Percentiles rank a stretch among this genome's conserved stretches.
Evolutionary conservation across 1,284 basidiomycete genomes (phyloP).

Genomic region (Athelia sp.): DNA sequence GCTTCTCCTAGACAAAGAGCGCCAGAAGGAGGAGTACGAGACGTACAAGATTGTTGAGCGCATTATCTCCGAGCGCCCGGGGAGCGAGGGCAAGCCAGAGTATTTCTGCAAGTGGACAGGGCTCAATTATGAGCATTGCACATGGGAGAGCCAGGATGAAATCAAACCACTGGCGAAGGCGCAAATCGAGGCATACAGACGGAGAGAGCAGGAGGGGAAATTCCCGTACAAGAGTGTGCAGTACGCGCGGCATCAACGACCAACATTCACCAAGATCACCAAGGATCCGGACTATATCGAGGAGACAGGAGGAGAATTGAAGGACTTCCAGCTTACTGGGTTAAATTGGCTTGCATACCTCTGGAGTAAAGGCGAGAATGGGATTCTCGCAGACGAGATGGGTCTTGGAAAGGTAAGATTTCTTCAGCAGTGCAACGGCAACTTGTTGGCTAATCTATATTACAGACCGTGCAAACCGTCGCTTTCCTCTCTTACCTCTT

Average conservation of each 20-base stretch:
- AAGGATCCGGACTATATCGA: slow-evolving; percentile 90
- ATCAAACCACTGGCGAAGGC: slow-evolving; percentile 70
- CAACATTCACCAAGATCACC: slow-evolving; percentile 80
- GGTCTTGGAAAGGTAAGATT: slow-evolving; percentile 86
- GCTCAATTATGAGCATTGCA: slow-evolving; percentile 92
- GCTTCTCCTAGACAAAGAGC: slow-evolving; percentile 85
- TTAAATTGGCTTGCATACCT: slow-evolving; percentile 98
- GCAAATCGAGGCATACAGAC: slow-evolving; percentile 79
- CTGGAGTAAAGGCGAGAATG: slow-evolving; percentile 94
- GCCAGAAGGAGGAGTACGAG: slow-evolving; percentile 87
- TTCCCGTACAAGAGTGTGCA: slow-evolving; percentile 84
- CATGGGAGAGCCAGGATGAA: slow-evolving; percentile 89
- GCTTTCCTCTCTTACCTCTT: slow-evolving; percentile 94
- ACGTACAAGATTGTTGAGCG: slow-evolving; percentile 91
- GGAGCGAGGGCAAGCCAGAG: slow-evolving; percentile 64
- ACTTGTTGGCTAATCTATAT: slow-evolving; percentile 3
- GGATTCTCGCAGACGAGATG: slow-evolving; percentile 99
- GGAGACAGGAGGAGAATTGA: slow-evolving; percentile 77
- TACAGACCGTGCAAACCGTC: slow-evolving; percentile 93
- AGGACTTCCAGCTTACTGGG: slow-evolving; percentile 98
- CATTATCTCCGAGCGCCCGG: slow-evolving; percentile 81
- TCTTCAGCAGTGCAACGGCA: background rate
- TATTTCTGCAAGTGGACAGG: slow-evolving; percentile 99
- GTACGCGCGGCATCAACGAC: slow-evolving; percentile 71
- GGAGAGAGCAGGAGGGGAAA: slow-evolving; percentile 72